A percentile compares a stretch with the other conserved stretches of the same genome.
Conservation (phyloP, 371 early-diverging fungal genomes). For the Mucor saturninus region DNA sequence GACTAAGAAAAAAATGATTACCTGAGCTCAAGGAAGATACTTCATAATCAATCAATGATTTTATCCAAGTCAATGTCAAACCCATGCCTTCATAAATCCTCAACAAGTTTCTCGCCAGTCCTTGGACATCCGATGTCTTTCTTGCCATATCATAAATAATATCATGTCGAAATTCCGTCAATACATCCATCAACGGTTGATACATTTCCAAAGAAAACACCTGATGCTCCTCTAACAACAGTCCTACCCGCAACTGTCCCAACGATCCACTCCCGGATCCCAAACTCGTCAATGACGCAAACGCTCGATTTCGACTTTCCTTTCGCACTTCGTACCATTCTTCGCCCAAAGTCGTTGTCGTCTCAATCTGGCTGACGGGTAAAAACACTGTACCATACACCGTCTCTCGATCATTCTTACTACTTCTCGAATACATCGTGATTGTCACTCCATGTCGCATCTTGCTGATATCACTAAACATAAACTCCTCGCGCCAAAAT, state of each 20-base stretch:
- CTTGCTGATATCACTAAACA: conserved; percentile 51
- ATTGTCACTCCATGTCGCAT: conserved; percentile 53
- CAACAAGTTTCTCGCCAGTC: conserved; percentile 59
- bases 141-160: conserved; percentile 54
- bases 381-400: conserved; percentile 27
- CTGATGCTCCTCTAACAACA: conserved; percentile 62
- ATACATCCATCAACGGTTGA: conserved; percentile 26
- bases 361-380: conserved; percentile 30
- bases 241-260: conserved; percentile 63
- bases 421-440: conserved; percentile 44
- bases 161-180: conserved; percentile 56
- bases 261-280: conserved; percentile 31
- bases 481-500: conserved; percentile 56
- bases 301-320: conserved; percentile 34
- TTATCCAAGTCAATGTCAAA: conserved; percentile 58
- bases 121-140: conserved; percentile 54
- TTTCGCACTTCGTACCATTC: conserved; percentile 60
- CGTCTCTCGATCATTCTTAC: conserved; percentile 42
- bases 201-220: conserved; percentile 44
- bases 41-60: conserved; percentile 64
- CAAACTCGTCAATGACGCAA: conserved; percentile 38
- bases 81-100: conserved; percentile 59
- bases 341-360: conserved; percentile 31
- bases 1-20: conserved; percentile 18
- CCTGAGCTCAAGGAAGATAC: conserved; percentile 53